Conservation (phyloP, 1,139 yeast species). For the Yamadazyma triangularis region DNA sequence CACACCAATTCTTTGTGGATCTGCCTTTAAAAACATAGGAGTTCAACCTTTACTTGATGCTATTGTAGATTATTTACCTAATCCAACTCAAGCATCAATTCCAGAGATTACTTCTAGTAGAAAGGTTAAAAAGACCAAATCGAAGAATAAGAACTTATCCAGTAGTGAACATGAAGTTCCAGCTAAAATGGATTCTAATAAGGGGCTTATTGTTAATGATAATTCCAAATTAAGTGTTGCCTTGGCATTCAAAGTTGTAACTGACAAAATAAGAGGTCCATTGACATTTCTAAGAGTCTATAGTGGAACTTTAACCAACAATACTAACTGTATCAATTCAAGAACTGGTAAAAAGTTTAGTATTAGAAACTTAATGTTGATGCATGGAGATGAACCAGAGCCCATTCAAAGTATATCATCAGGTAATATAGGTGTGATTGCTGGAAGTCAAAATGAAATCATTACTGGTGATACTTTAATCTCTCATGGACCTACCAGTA, state of each 20-base stretch:
- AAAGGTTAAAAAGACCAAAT: slow-evolving; percentile 9
- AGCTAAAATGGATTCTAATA: slow-evolving; percentile 30
- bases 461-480: slow-evolving; percentile 89
- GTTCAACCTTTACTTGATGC: slow-evolving; percentile 93
- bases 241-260: slow-evolving; percentile 84
- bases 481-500: slow-evolving; percentile 43
- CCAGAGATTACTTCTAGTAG: slow-evolving; percentile 46
- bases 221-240: slow-evolving; percentile 66
- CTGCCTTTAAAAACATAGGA: slow-evolving; percentile 88
- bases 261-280: slow-evolving; percentile 78
- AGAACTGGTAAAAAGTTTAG: slow-evolving; percentile 64
- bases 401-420: slow-evolving; percentile 58
- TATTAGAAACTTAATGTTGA: slow-evolving; percentile 63
- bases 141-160: slow-evolving; percentile 7
- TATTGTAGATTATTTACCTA: slow-evolving; percentile 69
- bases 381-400: slow-evolving; percentile 87
- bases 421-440: slow-evolving; percentile 90
- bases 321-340: slow-evolving; percentile 62
- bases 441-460: slow-evolving; percentile 59
- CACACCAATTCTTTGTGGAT: slow-evolving; percentile 87
- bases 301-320: slow-evolving; percentile 67
- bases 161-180: slow-evolving; percentile 22
- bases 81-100: slow-evolving; percentile 61
- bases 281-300: slow-evolving; percentile 88
- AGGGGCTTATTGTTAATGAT: slow-evolving; percentile 51